Percentiles rank a stretch among this genome's conserved stretches.
Conservation (phyloP, 2,329 filamentous ascomycete species). For the Penicillium sp. region DNA sequence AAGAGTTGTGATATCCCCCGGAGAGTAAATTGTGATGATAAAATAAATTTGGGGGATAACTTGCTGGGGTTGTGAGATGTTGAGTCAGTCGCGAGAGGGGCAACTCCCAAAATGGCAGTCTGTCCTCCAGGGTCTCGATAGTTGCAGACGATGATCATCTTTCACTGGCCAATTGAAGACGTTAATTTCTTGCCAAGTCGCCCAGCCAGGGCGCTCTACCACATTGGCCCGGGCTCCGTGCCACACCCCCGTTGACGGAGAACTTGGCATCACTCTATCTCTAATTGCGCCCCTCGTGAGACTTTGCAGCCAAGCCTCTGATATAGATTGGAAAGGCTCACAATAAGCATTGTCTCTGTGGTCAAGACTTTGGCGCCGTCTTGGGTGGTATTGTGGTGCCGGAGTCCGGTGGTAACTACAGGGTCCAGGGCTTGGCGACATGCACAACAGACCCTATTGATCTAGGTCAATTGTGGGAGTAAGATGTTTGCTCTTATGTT, state of each 20-base stretch:
- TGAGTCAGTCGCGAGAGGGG: neutral
- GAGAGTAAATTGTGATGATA: neutral
- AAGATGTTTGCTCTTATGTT: neutral
- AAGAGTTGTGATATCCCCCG: neutral
- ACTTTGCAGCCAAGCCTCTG: neutral
- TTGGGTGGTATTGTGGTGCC: constrained; percentile 25
- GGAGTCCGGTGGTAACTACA: constrained; percentile 19
- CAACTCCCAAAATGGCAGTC: neutral
- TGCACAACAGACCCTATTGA: neutral
- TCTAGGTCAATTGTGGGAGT: neutral
- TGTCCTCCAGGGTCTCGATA: neutral
- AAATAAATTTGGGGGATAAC: no score
- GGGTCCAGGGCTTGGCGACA: constrained; percentile 15
- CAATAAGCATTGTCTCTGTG: constrained; percentile 8
- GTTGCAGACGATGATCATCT: neutral
- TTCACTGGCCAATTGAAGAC: constrained; percentile 1
- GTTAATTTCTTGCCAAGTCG: neutral
- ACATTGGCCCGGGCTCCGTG: constrained; percentile 9
- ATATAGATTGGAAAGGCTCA: neutral
- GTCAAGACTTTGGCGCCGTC: constrained; percentile 12
- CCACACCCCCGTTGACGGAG: constrained; percentile 8
- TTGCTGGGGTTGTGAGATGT: neutral
- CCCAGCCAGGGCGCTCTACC: neutral
- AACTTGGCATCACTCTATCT: constrained; percentile 3
- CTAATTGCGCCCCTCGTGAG: neutral